These are phyloP conservation scores for Naegleria fowleri DNA, from an alignment of 208 protist species.

Conservation along the genomic window DNA sequence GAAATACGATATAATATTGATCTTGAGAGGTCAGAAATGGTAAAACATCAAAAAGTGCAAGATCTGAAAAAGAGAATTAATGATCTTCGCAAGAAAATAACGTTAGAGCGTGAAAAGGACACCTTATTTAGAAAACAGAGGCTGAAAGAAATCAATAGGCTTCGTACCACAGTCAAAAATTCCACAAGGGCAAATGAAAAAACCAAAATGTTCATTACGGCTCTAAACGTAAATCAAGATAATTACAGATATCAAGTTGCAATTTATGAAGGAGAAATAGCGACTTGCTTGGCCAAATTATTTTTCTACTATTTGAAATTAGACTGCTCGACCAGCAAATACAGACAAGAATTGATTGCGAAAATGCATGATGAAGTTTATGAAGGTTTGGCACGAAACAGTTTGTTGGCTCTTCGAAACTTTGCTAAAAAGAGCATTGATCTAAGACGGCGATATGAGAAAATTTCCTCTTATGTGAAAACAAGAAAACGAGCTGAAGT, in stretches of 20 bases:
- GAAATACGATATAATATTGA: not conserved
- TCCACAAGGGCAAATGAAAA: not conserved
- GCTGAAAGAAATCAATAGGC: not conserved
- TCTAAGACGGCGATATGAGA: not conserved
- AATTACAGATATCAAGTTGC: not conserved
- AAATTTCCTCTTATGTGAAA: not conserved
- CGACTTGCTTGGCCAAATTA: not conserved
- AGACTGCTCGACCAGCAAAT: not conserved
- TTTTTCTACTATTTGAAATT: not conserved
- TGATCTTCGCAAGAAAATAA: not conserved
- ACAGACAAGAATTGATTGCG: not conserved
- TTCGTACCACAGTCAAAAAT: not conserved
- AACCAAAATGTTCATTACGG: not conserved
- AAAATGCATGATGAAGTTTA: not conserved
- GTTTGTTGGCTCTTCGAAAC: not conserved
- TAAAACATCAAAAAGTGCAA: not conserved
- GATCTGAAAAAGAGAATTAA: not conserved
- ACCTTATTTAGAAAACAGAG: not conserved
- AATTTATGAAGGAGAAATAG: not conserved
- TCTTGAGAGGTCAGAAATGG: not conserved
- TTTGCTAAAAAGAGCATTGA: not conserved
- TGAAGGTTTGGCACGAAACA: not conserved
- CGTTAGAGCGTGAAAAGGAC: not conserved
- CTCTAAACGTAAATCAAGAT: not conserved
- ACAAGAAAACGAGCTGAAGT: not conserved